A percentile compares a stretch with the other conserved stretches of the same genome.
phyloP scores from a whole-genome alignment of 192 early-diverging fungal genomes.

The Coemansia sp. region DNA sequence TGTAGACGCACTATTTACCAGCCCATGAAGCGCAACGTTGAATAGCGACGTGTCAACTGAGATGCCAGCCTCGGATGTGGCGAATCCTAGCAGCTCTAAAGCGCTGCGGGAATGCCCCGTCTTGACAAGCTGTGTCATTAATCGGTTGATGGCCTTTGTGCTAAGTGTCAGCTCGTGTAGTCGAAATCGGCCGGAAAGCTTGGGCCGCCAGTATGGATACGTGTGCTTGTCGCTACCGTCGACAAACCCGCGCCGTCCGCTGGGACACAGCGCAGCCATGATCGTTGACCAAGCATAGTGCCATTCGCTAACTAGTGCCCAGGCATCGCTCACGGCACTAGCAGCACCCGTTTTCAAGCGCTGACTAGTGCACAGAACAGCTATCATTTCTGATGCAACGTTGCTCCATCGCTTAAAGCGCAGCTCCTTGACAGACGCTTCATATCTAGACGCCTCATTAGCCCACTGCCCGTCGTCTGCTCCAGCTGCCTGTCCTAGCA shows the following conservation, averaged over 20 bases:
- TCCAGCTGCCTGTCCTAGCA: neutral
- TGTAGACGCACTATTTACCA: neutral
- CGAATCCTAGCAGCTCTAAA: constrained; percentile 27
- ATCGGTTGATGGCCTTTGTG: constrained; percentile 8
- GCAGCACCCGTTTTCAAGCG: neutral
- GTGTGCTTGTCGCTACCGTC: constrained; percentile 14
- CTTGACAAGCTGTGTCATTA: constrained; percentile 17
- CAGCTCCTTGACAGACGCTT: constrained; percentile 18
- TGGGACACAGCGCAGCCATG: constrained; percentile 34
- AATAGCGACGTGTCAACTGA: constrained; percentile 26
- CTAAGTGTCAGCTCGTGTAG: constrained; percentile 50
- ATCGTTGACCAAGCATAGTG: constrained; percentile 28
- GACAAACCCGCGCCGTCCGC: constrained; percentile 21
- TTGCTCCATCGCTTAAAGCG: constrained; percentile 53
- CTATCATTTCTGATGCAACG: constrained; percentile 33
- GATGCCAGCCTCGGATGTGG: constrained; percentile 37
- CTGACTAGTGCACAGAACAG: neutral
- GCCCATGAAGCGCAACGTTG: constrained; percentile 27
- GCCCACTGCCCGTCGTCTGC: neutral
- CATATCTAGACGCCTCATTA: neutral
- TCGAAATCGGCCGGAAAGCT: constrained; percentile 23
- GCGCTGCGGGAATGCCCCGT: constrained; percentile 9
- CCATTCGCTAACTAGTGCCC: constrained; percentile 33
- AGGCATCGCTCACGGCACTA: neutral
- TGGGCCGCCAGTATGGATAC: constrained; percentile 42